phyloP scores from a whole-genome alignment of 1,284 basidiomycete genomes.

The Austroboletus niveus region DNA sequence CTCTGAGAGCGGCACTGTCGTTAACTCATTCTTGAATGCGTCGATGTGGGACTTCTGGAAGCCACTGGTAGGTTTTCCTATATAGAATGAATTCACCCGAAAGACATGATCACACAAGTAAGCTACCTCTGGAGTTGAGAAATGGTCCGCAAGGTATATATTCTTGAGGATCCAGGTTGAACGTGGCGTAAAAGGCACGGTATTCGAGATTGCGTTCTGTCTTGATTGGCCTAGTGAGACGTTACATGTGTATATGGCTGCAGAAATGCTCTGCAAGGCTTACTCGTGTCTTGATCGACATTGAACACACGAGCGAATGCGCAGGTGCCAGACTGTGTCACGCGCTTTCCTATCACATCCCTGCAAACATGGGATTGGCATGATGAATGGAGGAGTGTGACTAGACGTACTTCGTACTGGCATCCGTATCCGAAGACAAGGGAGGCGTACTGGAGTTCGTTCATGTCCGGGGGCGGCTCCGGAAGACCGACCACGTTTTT shows the following conservation, averaged over 20 bases:
- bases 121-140: constrained; percentile 22
- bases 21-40: constrained; percentile 18
- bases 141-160: constrained; percentile 31
- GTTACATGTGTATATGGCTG: not conserved
- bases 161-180: constrained; percentile 14
- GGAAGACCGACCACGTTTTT: constrained; percentile 26
- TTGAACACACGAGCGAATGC: constrained; percentile 27
- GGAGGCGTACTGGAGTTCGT: constrained; percentile 34
- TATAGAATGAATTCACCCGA: constrained; percentile 6
- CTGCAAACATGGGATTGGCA: constrained; percentile 14
- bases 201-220: constrained; percentile 6
- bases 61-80: constrained; percentile 25
- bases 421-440: constrained; percentile 32
- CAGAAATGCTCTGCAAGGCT: constrained; percentile 2
- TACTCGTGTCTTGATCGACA: constrained; percentile 29
- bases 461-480: constrained; percentile 31
- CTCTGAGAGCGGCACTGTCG: constrained; percentile 9
- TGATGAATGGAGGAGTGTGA: not conserved
- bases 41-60: constrained; percentile 22
- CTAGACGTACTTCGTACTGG: constrained; percentile 22
- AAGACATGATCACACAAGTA: not conserved
- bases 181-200: constrained; percentile 8
- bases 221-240: constrained; percentile 21
- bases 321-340: constrained; percentile 31
- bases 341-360: constrained; percentile 28